phyloP scores from a whole-genome alignment of 352 stramenopile species.

The Detonula confervacea region DNA sequence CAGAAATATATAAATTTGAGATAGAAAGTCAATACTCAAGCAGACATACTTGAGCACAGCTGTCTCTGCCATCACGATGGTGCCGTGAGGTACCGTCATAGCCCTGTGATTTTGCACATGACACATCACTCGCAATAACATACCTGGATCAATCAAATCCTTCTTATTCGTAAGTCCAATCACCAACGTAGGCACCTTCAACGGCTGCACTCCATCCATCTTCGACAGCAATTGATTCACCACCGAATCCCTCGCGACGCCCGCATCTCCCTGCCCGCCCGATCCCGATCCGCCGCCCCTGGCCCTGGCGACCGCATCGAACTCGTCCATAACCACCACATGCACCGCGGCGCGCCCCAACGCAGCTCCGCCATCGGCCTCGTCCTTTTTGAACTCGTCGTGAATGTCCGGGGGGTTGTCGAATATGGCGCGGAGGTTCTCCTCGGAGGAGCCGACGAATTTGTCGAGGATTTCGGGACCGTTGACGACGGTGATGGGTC shows the following conservation, averaged over 20 bases:
- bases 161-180: slow-evolving; percentile 85
- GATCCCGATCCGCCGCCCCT: too few species aligned
- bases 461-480: slow-evolving; percentile 85
- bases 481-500: slow-evolving; percentile 77
- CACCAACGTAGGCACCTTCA: slow-evolving; percentile 77
- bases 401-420: slow-evolving; percentile 79
- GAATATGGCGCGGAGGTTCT: slow-evolving; percentile 83
- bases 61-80: too few species aligned
- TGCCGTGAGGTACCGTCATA: too few species aligned
- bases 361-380: slow-evolving; percentile 64
- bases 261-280: too few species aligned
- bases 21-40: too few species aligned
- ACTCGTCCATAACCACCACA: slow-evolving; percentile 83
- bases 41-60: too few species aligned
- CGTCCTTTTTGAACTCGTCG: slow-evolving; percentile 62
- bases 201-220: slow-evolving; percentile 81
- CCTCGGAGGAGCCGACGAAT: slow-evolving; percentile 81
- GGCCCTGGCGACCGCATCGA: slow-evolving; percentile 85
- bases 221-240: slow-evolving; percentile 80
- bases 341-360: slow-evolving; percentile 66
- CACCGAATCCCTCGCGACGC: too few species aligned
- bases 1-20: slow-evolving; percentile 10
- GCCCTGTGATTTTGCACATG: slow-evolving; percentile 15
- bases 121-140: slow-evolving; percentile 19
- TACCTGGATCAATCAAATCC: slow-evolving; percentile 76